Evolutionary conservation across 1,284 basidiomycete genomes (phyloP).

Genomic region (Xerocomus alliaceus): DNA sequence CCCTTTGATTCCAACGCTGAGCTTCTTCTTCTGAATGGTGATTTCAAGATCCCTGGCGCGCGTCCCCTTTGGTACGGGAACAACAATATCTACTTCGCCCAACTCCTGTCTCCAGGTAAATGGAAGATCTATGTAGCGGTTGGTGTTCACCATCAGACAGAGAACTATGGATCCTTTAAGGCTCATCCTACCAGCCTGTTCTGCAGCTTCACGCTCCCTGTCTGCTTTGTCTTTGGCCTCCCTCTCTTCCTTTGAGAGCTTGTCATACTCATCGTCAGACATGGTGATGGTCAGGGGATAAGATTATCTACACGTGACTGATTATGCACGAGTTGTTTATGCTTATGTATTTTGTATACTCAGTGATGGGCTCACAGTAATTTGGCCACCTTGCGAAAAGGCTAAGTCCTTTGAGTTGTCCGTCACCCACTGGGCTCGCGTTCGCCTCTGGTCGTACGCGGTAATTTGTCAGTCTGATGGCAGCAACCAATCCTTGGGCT

Average conservation of each 20-base stretch:
- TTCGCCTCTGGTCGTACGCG: slow-evolving; percentile 8
- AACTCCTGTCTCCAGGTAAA: slow-evolving; percentile 94
- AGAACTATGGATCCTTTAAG: background rate
- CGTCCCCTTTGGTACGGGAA: slow-evolving; percentile 89
- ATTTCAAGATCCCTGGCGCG: slow-evolving; percentile 80
- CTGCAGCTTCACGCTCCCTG: slow-evolving; percentile 71
- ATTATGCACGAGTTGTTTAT: slow-evolving; percentile 28
- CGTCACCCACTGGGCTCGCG: slow-evolving; percentile 19
- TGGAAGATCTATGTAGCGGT: slow-evolving; percentile 70
- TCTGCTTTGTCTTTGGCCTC: slow-evolving; percentile 74
- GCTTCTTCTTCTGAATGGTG: slow-evolving; percentile 79
- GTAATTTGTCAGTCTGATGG: slow-evolving; percentile 29
- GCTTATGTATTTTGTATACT: slow-evolving; percentile 34
- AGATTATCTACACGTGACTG: slow-evolving; percentile 42
- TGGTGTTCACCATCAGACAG: slow-evolving; percentile 24
- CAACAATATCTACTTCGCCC: slow-evolving; percentile 81
- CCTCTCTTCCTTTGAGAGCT: slow-evolving; percentile 78
- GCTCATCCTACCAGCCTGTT: slow-evolving; percentile 79
- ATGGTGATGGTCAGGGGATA: slow-evolving; percentile 35
- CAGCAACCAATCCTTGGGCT: slow-evolving; percentile 39
- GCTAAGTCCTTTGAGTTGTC: slow-evolving; percentile 12
- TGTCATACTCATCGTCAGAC: slow-evolving; percentile 74
- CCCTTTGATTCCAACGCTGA: slow-evolving; percentile 87
- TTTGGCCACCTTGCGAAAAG: slow-evolving; percentile 15
- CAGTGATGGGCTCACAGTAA: slow-evolving; percentile 24